phyloP scores from a whole-genome alignment of 2,329 filamentous ascomycete genomes.

The Ambrosiella cleistominuta region DNA sequence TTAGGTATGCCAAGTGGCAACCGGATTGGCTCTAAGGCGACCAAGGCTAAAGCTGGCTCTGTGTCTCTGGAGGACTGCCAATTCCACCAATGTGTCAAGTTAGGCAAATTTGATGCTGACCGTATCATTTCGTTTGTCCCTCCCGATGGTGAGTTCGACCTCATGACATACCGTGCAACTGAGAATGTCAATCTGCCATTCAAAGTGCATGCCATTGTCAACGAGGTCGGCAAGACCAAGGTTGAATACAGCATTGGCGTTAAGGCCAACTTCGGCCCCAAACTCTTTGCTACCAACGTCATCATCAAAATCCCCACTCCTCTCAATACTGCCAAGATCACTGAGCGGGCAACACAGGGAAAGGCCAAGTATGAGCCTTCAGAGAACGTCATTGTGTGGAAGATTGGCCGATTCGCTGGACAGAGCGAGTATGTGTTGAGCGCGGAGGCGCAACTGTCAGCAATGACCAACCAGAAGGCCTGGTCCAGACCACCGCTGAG shows the following conservation, averaged over 20 bases:
- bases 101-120: slow-evolving; percentile 92
- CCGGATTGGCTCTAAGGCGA: slow-evolving; percentile 66
- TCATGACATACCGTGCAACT: slow-evolving; percentile 95
- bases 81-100: slow-evolving; percentile 96
- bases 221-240: slow-evolving; percentile 90
- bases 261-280: slow-evolving; percentile 88
- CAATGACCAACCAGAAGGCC: slow-evolving; percentile 95
- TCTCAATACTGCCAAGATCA: slow-evolving; percentile 87
- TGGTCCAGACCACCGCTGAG: slow-evolving; percentile 90
- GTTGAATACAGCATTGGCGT: slow-evolving; percentile 98
- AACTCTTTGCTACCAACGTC: slow-evolving; percentile 94
- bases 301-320: slow-evolving; percentile 87
- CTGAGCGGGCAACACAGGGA: slow-evolving; percentile 81
- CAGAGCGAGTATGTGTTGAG: slow-evolving; percentile 91
- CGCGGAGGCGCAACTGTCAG: slow-evolving; percentile 80
- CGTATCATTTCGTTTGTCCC: slow-evolving; percentile 94
- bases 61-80: slow-evolving; percentile 96
- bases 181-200: slow-evolving; percentile 98
- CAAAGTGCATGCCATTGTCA: slow-evolving; percentile 97
- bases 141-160: slow-evolving; percentile 91
- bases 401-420: slow-evolving; percentile 96
- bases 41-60: slow-evolving; percentile 84
- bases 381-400: slow-evolving; percentile 97
- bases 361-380: slow-evolving; percentile 97
- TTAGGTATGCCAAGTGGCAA: slow-evolving; percentile 40